Conservation (phyloP, 441 rosid species). For the Eruca vesicaria region DNA sequence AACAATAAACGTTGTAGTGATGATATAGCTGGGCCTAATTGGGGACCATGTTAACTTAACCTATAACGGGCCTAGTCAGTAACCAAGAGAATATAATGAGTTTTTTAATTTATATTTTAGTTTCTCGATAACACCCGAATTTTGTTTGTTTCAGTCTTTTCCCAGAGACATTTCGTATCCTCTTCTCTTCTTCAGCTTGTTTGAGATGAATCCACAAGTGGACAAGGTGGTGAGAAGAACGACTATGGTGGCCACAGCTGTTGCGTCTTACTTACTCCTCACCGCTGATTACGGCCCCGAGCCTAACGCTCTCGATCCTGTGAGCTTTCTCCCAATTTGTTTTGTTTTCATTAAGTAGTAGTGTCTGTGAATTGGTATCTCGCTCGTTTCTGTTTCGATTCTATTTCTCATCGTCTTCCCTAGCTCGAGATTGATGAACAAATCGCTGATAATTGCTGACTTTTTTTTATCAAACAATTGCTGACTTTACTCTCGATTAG, state of each 20-base stretch:
- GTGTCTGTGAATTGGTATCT: neutral
- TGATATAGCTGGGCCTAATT: neutral
- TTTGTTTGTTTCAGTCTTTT: neutral
- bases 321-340: conserved; percentile 26
- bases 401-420: too few relatives aligned
- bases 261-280: conserved; percentile 82
- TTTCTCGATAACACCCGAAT: too few relatives aligned
- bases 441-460: neutral
- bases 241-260: conserved; percentile 80
- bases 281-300: conserved; percentile 90
- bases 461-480: too few relatives aligned
- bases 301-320: conserved; percentile 84
- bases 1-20: neutral
- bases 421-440: neutral
- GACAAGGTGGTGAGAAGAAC: conserved; percentile 83
- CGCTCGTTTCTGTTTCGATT: neutral
- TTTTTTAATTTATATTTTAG: neutral
- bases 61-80: neutral
- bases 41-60: neutral
- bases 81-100: neutral
- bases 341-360: neutral
- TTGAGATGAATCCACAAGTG: conserved; percentile 57
- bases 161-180: neutral
- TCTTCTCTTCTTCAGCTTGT: neutral
- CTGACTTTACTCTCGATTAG: neutral